Base-by-base conservation (phyloP, 108 stramenopile genomes). In the Pseudonitzschia delicatissima region DNA sequence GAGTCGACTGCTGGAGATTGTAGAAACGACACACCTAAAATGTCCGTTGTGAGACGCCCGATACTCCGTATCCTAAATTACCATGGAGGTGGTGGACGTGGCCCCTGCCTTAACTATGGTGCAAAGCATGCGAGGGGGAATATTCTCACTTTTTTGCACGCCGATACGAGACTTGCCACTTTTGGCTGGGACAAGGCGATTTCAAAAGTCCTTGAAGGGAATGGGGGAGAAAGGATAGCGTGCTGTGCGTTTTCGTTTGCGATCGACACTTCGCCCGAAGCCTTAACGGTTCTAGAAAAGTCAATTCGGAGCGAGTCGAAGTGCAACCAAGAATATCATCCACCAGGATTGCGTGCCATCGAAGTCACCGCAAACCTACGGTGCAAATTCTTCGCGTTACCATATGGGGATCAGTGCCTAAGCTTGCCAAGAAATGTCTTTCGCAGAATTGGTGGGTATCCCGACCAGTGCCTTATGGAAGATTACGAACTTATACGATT, bases 401-500 rank as follows among this genome's bases (percentile, higher is more conserved):
- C 91, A 0, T 96, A 96, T 64, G 95, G 95, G 20, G 95, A 96
- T 82, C 87, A 87, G 64, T 74, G 71, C 28, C 59, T 96, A 25
- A 80, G 87, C 39, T n/a, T 96, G 26, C 88, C 87, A n/a, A 64
- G 78, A 8, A 33, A 62, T 51, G 67, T 87, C 5, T 90, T 96
- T 67, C 26, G 77, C 17, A 81, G 72, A 50, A 27, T 96, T 2
- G 92, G 95, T 21, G 95, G 95, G 20, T 93, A 84, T 68, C 95
- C 91, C 8, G 78, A 91, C 58, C 87, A 92, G 66, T 84, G 86
- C 33, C 45, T 96, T 11, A 90, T 96, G 90, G 95, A 96, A 69
- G 95, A 96, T 73, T 96, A 86, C 64, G 94, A 88, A 50, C 58
- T 95, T 47, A 77, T 95, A 15, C 76, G 78, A 4, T 60, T 87